These are phyloP conservation scores for Orbilia javanica DNA, from an alignment of 2,329 filamentous ascomycete species.

Conservation along the genomic window DNA sequence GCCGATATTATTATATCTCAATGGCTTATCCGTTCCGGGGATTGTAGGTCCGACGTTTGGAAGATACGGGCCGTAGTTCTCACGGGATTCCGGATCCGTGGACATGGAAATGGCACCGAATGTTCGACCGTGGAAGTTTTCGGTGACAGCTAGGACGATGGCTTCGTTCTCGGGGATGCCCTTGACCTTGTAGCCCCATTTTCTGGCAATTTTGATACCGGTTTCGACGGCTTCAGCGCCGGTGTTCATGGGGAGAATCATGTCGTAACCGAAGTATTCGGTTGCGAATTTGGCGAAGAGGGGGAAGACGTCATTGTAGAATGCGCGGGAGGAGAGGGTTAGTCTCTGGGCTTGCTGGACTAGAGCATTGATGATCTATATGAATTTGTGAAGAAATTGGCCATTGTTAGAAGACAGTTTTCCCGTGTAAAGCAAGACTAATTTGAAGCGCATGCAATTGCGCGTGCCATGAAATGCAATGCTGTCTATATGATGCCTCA, in stretches of 20 bases:
- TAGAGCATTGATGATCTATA: conserved; percentile 78
- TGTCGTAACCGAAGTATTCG: conserved; percentile 86
- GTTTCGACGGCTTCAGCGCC: conserved; percentile 97
- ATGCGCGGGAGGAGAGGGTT: conserved; percentile 92
- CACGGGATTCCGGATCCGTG: conserved; percentile 91
- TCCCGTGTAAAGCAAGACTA: neutral
- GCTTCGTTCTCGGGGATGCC: conserved; percentile 86
- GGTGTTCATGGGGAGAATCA: conserved; percentile 98
- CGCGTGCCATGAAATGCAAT: neutral
- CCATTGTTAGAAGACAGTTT: neutral
- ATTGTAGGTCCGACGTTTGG: conserved; percentile 84
- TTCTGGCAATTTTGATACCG: conserved; percentile 92
- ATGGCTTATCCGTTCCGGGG: conserved; percentile 80
- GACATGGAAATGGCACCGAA: conserved; percentile 97
- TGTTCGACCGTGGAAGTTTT: conserved; percentile 97
- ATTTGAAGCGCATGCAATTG: neutral
- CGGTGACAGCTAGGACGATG: conserved; percentile 82
- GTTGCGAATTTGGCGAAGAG: conserved; percentile 94
- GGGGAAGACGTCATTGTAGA: conserved; percentile 98
- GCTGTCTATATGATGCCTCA: conserved; percentile 14
- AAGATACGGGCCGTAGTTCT: conserved; percentile 96
- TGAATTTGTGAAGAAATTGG: neutral
- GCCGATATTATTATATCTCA: conserved; percentile 86
- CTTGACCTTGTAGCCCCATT: conserved; percentile 98
- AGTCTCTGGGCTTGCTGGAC: conserved; percentile 88